Base-by-base conservation (phyloP, 2,329 filamentous ascomycete genomes). In the Emericellopsis atlantica region DNA sequence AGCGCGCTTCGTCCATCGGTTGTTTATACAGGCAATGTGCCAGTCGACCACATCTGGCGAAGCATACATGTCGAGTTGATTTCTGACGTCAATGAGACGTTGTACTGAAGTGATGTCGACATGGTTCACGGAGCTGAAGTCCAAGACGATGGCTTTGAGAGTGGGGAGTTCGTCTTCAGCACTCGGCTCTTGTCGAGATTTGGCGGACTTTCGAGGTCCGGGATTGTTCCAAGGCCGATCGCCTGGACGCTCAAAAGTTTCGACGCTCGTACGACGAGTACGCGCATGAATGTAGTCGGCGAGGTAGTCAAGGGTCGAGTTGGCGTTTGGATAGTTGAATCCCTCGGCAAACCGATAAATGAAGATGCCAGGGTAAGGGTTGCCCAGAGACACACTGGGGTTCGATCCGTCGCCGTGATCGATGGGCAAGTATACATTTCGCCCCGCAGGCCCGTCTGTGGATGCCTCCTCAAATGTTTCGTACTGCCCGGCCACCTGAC, bases 181-280 rank as follows among this genome's bases (percentile, higher is more conserved):
- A 53, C 50, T 2, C 36, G 40, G 22, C 53, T 53, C 54, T 14
- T 54, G 51, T 39, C 62, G 74, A 26, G 74, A 71, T 21, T 34
- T 37, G 36, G 43, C 26, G 10, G 57, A 51, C 37, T 54, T 55
- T 21, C 54, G 49, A 24, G 85, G 84, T 40, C 87, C 88, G 0
- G 90, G 86, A 54, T 95, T 85, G 53, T 95, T 96, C 92, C 92
- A 96, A 1, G 92, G 89, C 8, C 89, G 75, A 56, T 98, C 90
- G 18, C 84, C 84, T 2, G 67, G 70, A 4, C 72, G 70, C 5
- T 67, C 60, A 51, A 34, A 34, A 41, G 39, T 4, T 11, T 26
- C 21, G 42, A 82, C 66, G 0, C 78, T 85, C 1, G 86, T 94
- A 24, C 86, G 81, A 31, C 83, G 79, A 3, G 89, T 94, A 44